Conservation (phyloP, 1,139 yeast genomes). For the Taiozyma sp. region DNA sequence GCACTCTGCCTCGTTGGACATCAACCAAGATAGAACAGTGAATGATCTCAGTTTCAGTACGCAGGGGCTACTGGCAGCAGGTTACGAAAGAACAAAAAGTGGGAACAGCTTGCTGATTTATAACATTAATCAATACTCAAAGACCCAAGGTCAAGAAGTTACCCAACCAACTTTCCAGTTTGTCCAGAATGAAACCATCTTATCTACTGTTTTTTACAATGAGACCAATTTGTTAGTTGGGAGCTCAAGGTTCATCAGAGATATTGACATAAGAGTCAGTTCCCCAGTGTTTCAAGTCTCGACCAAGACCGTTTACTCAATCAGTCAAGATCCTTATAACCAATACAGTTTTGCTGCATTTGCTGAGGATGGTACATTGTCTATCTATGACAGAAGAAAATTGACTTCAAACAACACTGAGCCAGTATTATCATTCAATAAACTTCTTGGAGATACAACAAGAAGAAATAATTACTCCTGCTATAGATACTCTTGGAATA, state of each 20-base stretch:
- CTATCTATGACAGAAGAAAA: conserved; percentile 84
- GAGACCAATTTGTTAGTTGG: conserved; percentile 66
- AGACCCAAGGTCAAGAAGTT: conserved; percentile 35
- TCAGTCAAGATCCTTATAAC: conserved; percentile 65
- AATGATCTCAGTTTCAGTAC: conserved; percentile 69
- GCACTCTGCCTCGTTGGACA: conserved; percentile 37
- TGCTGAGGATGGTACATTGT: conserved; percentile 80
- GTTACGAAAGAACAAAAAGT: conserved; percentile 69
- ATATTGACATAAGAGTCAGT: conserved; percentile 70
- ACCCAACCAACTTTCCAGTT: conserved; percentile 56
- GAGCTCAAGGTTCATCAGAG: conserved; percentile 72
- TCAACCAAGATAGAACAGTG: conserved; percentile 71
- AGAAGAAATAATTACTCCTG: conserved; percentile 60
- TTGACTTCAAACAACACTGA: conserved; percentile 33
- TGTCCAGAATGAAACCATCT: conserved; percentile 70
- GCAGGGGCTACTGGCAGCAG: conserved; percentile 66
- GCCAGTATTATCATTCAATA: conserved; percentile 64
- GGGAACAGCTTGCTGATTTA: conserved; percentile 78
- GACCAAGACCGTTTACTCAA: conserved; percentile 66
- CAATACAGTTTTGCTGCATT: conserved; percentile 65
- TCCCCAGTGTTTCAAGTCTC: conserved; percentile 72
- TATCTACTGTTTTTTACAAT: conserved; percentile 65
- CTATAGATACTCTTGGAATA: conserved; percentile 64
- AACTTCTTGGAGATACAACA: conserved; percentile 60
- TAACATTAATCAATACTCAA: conserved; percentile 64